Evolutionary conservation across 352 stramenopile genomes (phyloP).

Genomic region (Globisporangium radiosum): DNA sequence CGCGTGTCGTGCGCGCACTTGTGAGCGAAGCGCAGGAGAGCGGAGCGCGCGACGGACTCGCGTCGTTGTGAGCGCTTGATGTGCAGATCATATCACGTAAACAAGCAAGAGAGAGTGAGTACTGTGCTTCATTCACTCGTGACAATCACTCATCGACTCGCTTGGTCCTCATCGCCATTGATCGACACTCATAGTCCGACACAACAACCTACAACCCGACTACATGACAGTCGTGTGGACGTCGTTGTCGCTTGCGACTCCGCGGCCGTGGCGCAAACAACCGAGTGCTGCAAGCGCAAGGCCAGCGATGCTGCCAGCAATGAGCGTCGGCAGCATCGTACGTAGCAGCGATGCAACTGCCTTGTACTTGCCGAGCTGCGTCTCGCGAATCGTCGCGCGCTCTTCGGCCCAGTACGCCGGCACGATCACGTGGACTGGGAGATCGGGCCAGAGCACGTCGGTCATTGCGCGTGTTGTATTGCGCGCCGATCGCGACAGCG

Average conservation of each 20-base stretch:
- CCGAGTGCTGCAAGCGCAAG: neutral
- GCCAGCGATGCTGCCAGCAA: constrained; percentile 47
- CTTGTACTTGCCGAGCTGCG: constrained; percentile 42
- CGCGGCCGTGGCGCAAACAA: neutral
- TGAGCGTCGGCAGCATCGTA: constrained; percentile 50
- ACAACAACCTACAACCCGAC: too few relatives aligned
- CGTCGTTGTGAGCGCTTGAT: neutral
- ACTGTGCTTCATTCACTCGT: too few relatives aligned
- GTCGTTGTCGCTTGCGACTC: neutral
- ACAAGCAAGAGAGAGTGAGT: too few relatives aligned
- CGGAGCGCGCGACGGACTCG: constrained; percentile 7
- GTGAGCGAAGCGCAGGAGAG: constrained; percentile 20
- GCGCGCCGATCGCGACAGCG: constrained; percentile 32
- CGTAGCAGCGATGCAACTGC: constrained; percentile 32
- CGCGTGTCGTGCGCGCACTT: constrained; percentile 49
- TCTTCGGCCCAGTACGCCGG: constrained; percentile 61
- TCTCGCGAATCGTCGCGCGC: constrained; percentile 29
- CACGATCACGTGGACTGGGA: constrained; percentile 49
- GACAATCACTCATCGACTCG: too few relatives aligned
- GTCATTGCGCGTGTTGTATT: constrained; percentile 41
- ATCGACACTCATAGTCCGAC: too few relatives aligned
- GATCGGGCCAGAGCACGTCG: constrained; percentile 48
- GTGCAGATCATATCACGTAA: too few relatives aligned
- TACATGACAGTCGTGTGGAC: too few relatives aligned
- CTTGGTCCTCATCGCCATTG: too few relatives aligned